phyloP scores from a whole-genome alignment of 2,329 filamentous ascomycete species.

The Coniochaeta sp. region DNA sequence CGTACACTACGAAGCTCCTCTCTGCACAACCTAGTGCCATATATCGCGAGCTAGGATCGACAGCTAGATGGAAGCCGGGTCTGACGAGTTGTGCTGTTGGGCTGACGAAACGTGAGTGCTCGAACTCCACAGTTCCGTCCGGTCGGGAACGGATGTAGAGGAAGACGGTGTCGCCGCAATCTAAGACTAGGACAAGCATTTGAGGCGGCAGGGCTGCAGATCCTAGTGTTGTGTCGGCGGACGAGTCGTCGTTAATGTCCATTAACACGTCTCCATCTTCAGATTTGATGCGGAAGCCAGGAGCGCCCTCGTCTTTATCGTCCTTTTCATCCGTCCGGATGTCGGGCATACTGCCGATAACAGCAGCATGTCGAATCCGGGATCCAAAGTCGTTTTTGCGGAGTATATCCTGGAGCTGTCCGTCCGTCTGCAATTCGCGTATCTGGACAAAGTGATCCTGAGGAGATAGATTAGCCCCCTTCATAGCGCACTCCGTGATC shows the following conservation, averaged over 20 bases:
- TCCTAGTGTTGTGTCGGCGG: background rate
- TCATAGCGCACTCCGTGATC: too few species aligned
- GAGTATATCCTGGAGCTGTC: slow-evolving; percentile 67
- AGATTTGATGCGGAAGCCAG: slow-evolving; percentile 20
- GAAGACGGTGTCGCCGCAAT: slow-evolving; percentile 67
- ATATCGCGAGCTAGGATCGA: slow-evolving; percentile 68
- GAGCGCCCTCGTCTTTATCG: slow-evolving; percentile 5
- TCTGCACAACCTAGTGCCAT: slow-evolving; percentile 65
- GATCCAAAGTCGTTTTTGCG: slow-evolving; percentile 71
- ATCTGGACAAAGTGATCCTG: slow-evolving; percentile 76
- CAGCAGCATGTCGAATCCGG: slow-evolving; percentile 69
- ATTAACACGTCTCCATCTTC: slow-evolving; percentile 26
- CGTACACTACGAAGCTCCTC: slow-evolving; percentile 63
- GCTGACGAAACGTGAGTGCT: slow-evolving; percentile 49
- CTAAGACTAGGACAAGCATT: slow-evolving; percentile 68
- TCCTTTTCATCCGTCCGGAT: slow-evolving; percentile 23
- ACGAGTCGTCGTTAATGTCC: background rate
- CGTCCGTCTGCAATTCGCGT: slow-evolving; percentile 62
- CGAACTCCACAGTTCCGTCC: slow-evolving; percentile 48
- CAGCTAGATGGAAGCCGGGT: slow-evolving; percentile 58
- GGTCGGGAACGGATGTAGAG: slow-evolving; percentile 52
- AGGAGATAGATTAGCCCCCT: slow-evolving; percentile 4
- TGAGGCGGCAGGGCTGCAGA: slow-evolving; percentile 60
- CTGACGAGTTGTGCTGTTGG: slow-evolving; percentile 45
- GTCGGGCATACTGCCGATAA: slow-evolving; percentile 55